Base-by-base conservation (phyloP, 768 basidiomycete species). In the Boletus pseudo-olivaceus region DNA sequence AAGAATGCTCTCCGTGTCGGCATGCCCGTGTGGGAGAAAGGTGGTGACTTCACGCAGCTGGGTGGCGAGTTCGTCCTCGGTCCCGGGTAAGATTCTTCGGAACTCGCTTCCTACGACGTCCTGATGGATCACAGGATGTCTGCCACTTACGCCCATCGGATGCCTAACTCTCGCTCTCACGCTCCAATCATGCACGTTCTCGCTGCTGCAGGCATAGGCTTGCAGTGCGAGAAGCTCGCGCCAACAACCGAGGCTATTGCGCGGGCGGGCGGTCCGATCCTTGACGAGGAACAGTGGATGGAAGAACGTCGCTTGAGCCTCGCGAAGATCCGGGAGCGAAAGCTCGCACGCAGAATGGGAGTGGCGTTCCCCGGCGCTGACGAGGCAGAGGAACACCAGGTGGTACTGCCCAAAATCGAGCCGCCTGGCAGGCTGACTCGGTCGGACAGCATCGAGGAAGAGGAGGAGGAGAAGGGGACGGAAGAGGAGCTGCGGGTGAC, bases 51-150 rank as follows among this genome's bases (percentile, higher is more conserved):
- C 40, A 71, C 78, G 39, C 91, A 95, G 70, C 76, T 96, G 19
- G 94, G 94, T 10, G 95, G 94, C 23, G 95, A 98, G 73, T 95
- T 96, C 65, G 79, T 89, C 26, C 75, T 89, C 15, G 82, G 82
- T 14, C 82, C 83, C 9, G 83, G 82, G 81, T 83, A 57, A 57
- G 77, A 64, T 78, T 27, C 76, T 56, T 76, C 73, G 47, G 15
- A 14, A 23, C n/a, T 38, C 42, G 40, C n/a, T 40, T 46, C 42
- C n/a, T 37, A 11, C 34, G 9, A 15, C 15, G 4, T 34, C 19
- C 47, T 54, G 30, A 61, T 19, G 6, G 56, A 50, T 47, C 33
- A 29, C 57, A 87, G 90, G 8, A 67, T 88, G 59, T 78, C 75
- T 10, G 89, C 86, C 60, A 72, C 78, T 7, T 96, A 81, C 65